Evolutionary conservation across 2,329 filamentous ascomycete species (phyloP).

Genomic region (Botryotinia calthae): DNA sequence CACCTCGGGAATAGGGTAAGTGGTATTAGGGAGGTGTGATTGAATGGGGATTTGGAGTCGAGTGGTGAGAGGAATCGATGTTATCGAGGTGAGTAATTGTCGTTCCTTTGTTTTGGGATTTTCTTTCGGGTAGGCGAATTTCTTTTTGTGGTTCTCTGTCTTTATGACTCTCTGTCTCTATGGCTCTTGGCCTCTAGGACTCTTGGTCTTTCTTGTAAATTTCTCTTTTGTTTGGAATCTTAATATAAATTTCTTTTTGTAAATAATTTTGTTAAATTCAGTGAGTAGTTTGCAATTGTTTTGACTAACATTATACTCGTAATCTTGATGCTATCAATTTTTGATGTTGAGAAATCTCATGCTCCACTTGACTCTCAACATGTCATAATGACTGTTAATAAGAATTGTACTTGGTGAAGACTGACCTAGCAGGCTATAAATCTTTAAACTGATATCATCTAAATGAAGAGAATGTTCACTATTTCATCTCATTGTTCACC

Average conservation of each 20-base stretch:
- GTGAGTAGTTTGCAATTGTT: not conserved
- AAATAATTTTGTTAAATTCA: not conserved
- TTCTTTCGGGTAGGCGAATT: too few relatives aligned
- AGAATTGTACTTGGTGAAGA: not conserved
- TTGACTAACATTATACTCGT: not conserved
- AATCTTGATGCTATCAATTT: not conserved
- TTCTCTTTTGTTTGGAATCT: not conserved
- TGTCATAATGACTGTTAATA: not conserved
- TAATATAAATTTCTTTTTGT: not conserved
- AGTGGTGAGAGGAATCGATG: not conserved
- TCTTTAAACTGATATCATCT: not conserved
- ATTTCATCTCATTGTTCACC: not conserved
- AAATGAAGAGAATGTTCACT: not conserved
- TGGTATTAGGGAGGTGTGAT: not conserved
- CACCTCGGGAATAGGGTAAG: not conserved
- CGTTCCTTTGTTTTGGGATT: not conserved
- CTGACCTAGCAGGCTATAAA: fast-evolving
- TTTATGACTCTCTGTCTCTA: too few relatives aligned
- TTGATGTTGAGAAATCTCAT: not conserved
- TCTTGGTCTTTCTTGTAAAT: not conserved
- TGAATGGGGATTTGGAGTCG: not conserved
- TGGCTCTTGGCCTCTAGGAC: too few relatives aligned
- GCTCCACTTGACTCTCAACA: not conserved
- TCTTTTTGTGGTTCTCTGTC: not conserved
- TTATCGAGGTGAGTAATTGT: not conserved